Evolutionary conservation across 352 stramenopile species (phyloP).

Genomic region (Pythium phragmiticola): DNA sequence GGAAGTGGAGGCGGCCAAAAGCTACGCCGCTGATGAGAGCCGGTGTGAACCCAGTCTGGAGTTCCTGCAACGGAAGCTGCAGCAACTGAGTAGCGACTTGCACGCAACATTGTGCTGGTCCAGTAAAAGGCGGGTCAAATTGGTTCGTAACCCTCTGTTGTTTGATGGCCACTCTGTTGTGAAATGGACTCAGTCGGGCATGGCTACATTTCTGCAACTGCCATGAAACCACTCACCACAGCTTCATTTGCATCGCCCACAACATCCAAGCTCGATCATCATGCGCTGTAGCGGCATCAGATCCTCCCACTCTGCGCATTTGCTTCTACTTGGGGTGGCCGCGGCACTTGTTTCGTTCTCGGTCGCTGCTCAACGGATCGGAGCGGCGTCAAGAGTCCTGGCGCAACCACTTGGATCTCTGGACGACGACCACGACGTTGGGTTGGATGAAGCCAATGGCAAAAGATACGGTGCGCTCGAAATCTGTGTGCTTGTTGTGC

Average conservation of each 20-base stretch:
- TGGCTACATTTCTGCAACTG: conserved; percentile 1
- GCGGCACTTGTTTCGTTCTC: not conserved
- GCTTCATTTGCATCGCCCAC: not conserved
- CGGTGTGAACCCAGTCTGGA: not conserved
- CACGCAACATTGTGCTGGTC: not conserved
- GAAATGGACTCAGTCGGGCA: not conserved
- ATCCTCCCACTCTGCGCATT: not conserved
- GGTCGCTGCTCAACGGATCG: not conserved
- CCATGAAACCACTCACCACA: not conserved
- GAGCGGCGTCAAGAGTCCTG: not conserved
- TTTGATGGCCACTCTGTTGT: not conserved
- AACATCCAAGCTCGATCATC: not conserved
- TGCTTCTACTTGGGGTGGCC: not conserved
- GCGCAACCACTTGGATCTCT: not conserved
- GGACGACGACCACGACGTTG: not conserved
- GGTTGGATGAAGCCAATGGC: not conserved
- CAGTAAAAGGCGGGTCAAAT: not conserved
- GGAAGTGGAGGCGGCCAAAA: not conserved
- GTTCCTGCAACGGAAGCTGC: conserved; percentile 3
- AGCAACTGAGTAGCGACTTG: not conserved
- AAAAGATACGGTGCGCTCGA: conserved; percentile 33
- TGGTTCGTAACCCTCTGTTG: not conserved
- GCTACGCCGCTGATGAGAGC: not conserved
- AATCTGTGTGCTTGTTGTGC: conserved; percentile 46
- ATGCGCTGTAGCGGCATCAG: not conserved